Evolutionary conservation across 108 stramenopile genomes (phyloP).

Genomic region (Aurantiochytrium sp.): DNA sequence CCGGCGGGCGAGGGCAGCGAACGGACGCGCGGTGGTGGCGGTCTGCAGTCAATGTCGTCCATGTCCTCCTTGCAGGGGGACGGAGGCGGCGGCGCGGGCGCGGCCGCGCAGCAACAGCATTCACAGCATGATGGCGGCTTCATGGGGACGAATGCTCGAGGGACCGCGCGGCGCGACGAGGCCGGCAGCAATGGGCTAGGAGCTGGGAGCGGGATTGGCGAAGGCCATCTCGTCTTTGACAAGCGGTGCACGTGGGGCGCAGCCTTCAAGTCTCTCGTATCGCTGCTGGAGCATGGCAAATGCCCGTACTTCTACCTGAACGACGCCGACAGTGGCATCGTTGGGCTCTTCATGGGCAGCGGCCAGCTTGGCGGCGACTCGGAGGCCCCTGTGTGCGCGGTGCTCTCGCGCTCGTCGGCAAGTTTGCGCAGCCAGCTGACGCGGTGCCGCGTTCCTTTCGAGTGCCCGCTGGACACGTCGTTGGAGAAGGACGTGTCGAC

Average conservation of each 20-base stretch:
- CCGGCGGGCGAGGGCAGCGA: background rate
- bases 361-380: background rate
- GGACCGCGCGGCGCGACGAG: background rate
- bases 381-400: background rate
- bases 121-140: background rate
- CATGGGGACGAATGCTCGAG: background rate
- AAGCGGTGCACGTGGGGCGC: background rate
- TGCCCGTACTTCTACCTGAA: background rate
- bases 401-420: background rate
- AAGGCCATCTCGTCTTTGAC: background rate
- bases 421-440: background rate
- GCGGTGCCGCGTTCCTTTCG: background rate
- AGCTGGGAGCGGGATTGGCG: background rate
- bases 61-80: background rate
- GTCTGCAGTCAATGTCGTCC: background rate
- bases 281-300: background rate
- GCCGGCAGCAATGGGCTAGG: too few species aligned
- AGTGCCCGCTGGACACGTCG: background rate
- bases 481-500: background rate
- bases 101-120: background rate
- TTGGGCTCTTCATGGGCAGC: conserved; percentile 5
- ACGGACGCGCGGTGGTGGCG: background rate
- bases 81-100: background rate
- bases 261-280: background rate
- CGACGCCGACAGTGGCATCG: background rate